Conservation (phyloP, 805 yeast genomes). For the Isabelozyma rhagii region DNA sequence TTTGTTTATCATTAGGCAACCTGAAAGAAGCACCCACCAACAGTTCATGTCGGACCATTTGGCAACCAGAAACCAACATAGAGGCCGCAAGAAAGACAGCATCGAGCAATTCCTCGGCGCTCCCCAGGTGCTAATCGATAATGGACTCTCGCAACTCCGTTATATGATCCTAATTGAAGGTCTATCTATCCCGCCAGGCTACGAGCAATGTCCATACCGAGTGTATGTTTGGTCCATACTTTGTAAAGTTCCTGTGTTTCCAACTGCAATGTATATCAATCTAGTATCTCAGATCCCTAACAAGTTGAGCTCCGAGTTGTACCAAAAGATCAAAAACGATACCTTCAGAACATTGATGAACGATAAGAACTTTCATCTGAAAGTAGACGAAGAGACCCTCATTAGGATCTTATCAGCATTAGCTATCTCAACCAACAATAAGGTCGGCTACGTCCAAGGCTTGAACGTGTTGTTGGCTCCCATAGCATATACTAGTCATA, state of each 20-base stretch:
- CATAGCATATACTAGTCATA: conserved; percentile 61
- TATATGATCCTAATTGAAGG: conserved; percentile 43
- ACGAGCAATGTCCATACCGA: conserved; percentile 63
- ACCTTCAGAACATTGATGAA: conserved; percentile 82
- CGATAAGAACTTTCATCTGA: conserved; percentile 58
- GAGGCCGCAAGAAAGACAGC: conserved; percentile 28
- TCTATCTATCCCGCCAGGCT: conserved; percentile 37
- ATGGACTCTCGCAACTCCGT: conserved; percentile 30
- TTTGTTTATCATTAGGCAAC: too few species aligned
- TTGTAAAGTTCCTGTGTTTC: conserved; percentile 57
- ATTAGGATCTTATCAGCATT: conserved; percentile 69
- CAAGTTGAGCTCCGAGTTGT: conserved; percentile 44
- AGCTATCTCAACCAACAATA: conserved; percentile 45
- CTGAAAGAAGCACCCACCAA: not conserved
- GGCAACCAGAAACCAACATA: not conserved
- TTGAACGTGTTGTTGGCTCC: conserved; percentile 88
- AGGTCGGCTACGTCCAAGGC: conserved; percentile 77
- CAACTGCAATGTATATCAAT: conserved; percentile 52
- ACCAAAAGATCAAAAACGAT: conserved; percentile 75
- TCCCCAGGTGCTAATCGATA: conserved; percentile 32
- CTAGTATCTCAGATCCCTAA: conserved; percentile 52
- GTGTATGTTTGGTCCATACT: conserved; percentile 80
- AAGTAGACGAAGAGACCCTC: conserved; percentile 67
- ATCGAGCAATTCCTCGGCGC: conserved; percentile 37
- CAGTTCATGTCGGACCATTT: not conserved